phyloP scores from a whole-genome alignment of 2,329 filamentous ascomycete species.

The Neofusicoccum cordaticola region DNA sequence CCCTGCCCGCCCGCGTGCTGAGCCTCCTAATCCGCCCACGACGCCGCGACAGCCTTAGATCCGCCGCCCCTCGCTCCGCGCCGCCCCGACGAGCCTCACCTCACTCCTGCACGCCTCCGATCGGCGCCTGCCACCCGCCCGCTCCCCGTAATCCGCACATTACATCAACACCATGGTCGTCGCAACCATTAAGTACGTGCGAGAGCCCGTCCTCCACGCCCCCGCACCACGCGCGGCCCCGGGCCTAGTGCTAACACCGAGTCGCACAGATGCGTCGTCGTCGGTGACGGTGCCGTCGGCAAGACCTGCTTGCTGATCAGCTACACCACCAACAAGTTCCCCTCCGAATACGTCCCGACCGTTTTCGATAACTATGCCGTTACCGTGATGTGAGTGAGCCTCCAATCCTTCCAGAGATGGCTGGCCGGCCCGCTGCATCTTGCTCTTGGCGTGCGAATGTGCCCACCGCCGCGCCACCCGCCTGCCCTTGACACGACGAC shows the following conservation, averaged over 20 bases:
- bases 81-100: slow-evolving; percentile 15
- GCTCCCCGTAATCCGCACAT: slow-evolving; percentile 8
- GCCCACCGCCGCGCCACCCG: neutral
- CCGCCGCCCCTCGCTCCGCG: slow-evolving; percentile 21
- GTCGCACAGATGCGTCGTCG: slow-evolving; percentile 81
- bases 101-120: slow-evolving; percentile 20
- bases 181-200: slow-evolving; percentile 42
- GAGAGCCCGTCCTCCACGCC: neutral
- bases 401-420: neutral
- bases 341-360: slow-evolving; percentile 98
- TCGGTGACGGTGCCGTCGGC: slow-evolving; percentile 97
- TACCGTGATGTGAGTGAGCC: slow-evolving; percentile 77
- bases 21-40: neutral
- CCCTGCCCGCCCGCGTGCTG: neutral
- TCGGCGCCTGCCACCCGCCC: slow-evolving; percentile 17
- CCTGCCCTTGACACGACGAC: neutral
- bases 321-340: slow-evolving; percentile 99
- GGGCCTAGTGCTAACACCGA: slow-evolving; percentile 5
- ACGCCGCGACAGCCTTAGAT: slow-evolving; percentile 19
- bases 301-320: slow-evolving; percentile 99
- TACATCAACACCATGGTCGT: slow-evolving; percentile 35
- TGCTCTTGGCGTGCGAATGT: neutral
- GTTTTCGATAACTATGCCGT: slow-evolving; percentile 99
- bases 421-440: neutral
- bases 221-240: neutral